Conservation (phyloP, 192 early-diverging fungal genomes). For the Backusella sp. region DNA sequence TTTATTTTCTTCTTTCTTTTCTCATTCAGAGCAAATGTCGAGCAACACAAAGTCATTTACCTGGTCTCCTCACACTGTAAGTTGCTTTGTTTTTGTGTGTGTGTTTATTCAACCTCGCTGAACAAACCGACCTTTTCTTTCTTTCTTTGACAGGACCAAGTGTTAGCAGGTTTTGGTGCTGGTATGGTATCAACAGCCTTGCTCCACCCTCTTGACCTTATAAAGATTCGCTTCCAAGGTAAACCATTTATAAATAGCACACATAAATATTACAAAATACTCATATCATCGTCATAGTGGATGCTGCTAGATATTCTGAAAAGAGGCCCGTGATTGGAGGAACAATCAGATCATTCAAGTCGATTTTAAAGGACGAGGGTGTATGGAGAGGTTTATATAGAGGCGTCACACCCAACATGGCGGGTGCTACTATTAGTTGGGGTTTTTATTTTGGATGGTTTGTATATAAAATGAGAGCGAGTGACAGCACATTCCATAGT, state of each 20-base stretch:
- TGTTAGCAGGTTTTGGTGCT: slow-evolving; percentile 84
- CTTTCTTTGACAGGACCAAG: slow-evolving; percentile 67
- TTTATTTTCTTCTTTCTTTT: neutral
- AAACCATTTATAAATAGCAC: slow-evolving; percentile 13
- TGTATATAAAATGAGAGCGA: slow-evolving; percentile 7
- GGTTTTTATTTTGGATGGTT: slow-evolving; percentile 98
- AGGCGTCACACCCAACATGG: slow-evolving; percentile 87
- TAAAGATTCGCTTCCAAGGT: slow-evolving; percentile 92
- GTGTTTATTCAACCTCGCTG: neutral
- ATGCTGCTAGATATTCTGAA: slow-evolving; percentile 34
- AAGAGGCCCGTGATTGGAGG: slow-evolving; percentile 59
- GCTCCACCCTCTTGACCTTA: slow-evolving; percentile 92
- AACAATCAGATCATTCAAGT: slow-evolving; percentile 59
- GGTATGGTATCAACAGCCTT: slow-evolving; percentile 78
- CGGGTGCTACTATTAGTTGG: slow-evolving; percentile 90
- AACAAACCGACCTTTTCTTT: neutral
- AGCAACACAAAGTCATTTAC: slow-evolving; percentile 11
- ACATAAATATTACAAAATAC: neutral
- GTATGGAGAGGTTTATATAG: slow-evolving; percentile 79
- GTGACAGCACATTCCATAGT: neutral
- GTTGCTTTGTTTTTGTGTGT: neutral
- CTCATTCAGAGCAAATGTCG: neutral
- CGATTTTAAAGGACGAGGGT: slow-evolving; percentile 60
- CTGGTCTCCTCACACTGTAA: slow-evolving; percentile 22
- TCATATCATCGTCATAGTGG: slow-evolving; percentile 40